Percentiles rank a stretch among this genome's conserved stretches.
Evolutionary conservation across 192 early-diverging fungal species (phyloP).

Genomic region (Podila epigama): DNA sequence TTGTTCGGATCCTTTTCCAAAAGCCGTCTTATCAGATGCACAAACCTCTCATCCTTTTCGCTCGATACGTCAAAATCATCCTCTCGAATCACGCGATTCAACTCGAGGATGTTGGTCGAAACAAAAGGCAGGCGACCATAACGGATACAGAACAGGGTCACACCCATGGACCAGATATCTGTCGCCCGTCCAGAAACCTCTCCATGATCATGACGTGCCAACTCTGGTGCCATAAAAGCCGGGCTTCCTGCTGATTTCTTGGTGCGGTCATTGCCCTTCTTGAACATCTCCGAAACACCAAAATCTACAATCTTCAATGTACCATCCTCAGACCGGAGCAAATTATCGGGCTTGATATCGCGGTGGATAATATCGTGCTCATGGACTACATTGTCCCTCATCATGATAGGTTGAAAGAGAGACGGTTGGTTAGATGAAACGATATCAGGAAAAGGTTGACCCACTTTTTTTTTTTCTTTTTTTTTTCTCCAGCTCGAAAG

Average conservation of each 20-base stretch:
- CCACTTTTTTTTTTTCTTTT: too few species aligned
- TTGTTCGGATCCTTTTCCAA: constrained; percentile 82
- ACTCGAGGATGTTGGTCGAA: constrained; percentile 64
- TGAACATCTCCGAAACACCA: constrained; percentile 95
- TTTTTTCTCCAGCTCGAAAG: too few species aligned
- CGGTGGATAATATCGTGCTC: constrained; percentile 93
- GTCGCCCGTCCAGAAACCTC: constrained; percentile 77
- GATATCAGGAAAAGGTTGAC: too few species aligned
- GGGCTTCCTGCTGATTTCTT: constrained; percentile 89
- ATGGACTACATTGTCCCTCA: constrained; percentile 69
- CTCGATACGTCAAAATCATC: constrained; percentile 80
- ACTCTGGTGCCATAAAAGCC: constrained; percentile 83
- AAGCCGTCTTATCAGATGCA: constrained; percentile 67
- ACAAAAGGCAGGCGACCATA: constrained; percentile 84
- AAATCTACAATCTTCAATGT: constrained; percentile 97
- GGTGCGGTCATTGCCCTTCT: constrained; percentile 70
- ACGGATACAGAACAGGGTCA: constrained; percentile 85
- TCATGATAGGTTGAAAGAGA: too few species aligned
- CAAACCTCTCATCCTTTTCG: constrained; percentile 51
- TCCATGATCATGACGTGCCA: constrained; percentile 66
- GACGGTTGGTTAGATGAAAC: too few species aligned
- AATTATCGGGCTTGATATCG: constrained; percentile 94
- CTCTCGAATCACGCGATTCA: neutral
- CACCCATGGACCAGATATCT: constrained; percentile 94
- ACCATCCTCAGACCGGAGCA: constrained; percentile 80